Base-by-base conservation (phyloP, 805 yeast species). In the Candida vaughaniae region DNA sequence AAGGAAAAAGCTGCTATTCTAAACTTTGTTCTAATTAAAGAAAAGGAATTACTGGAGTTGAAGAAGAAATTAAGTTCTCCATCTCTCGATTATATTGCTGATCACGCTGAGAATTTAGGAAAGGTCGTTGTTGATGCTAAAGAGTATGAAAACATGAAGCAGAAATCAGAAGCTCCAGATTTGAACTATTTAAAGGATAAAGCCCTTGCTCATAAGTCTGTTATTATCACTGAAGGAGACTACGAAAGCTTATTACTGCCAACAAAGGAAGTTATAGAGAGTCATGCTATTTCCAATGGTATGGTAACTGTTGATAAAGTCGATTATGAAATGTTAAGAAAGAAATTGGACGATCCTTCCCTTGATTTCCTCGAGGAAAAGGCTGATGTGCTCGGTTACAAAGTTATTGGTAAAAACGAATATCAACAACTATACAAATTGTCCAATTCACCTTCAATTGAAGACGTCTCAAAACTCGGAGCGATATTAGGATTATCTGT, bases 331-430 rank as follows among this genome's bases (percentile, higher is more conserved):
- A 15, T 17, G 5, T 38, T 42, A 22, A 29, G 31, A 6, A 25
- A 33, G 23, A 33, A 40, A 23, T 25, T 43, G 16, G 49, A 37
- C 7, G 31, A 44, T 3, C 64, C 64, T 18, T 31, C 56, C 1
- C 22, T 42, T n/a, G 56, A 49, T 5, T 53, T 48, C 38, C 25
- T 66, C 3, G 40, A 46, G 10, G 53, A 53, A 29, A 56, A 53
- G 28, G 60, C 66, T 3, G 31, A 30, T 16, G 14, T 4, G 2
- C 29, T 31, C 4, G 51, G 48, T 6, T 19, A 19, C 3, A 36
- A 35, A 17, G 52, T 50, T 2, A 30, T 43, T 4, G 14, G 42
- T 12, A 15, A 36, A 3, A 28, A 49, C 5, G 30, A 30, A 6
- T 30, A 28, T 22, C 9, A 31, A 11, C 29, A 35, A 29, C 26